These are phyloP conservation scores for Neurospora sp. DNA, from an alignment of 495 filamentous ascomycete species.

Conservation along the genomic window DNA sequence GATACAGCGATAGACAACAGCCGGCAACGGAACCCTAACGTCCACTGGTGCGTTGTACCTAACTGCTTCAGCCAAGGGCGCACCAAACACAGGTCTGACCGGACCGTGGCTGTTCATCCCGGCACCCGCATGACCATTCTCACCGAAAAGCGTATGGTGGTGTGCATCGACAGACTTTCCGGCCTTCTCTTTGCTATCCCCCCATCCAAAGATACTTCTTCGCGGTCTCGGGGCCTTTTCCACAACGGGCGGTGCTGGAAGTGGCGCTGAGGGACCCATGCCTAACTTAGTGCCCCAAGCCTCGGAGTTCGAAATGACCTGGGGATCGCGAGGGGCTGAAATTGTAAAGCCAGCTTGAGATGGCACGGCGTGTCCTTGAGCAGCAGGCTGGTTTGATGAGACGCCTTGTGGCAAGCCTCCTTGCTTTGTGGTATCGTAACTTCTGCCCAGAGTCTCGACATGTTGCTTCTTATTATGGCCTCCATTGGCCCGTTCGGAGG, in stretches of 20 bases:
- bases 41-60: slow-evolving; percentile 64
- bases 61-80: slow-evolving; percentile 77
- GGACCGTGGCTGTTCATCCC: slow-evolving; percentile 38
- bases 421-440: slow-evolving; percentile 72
- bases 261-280: slow-evolving; percentile 11
- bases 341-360: slow-evolving; percentile 47
- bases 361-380: slow-evolving; percentile 23
- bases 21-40: slow-evolving; percentile 63
- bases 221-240: slow-evolving; percentile 78
- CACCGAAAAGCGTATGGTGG: slow-evolving; percentile 35
- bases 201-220: slow-evolving; percentile 81
- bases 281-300: slow-evolving; percentile 71
- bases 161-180: slow-evolving; percentile 38
- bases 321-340: slow-evolving; percentile 77
- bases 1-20: slow-evolving; percentile 95
- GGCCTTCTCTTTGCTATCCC: slow-evolving; percentile 34
- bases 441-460: slow-evolving; percentile 25
- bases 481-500: slow-evolving; percentile 25
- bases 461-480: slow-evolving; percentile 36
- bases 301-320: slow-evolving; percentile 75
- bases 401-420: slow-evolving; percentile 42
- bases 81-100: slow-evolving; percentile 73
- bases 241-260: slow-evolving; percentile 40
- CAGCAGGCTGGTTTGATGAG: slow-evolving; percentile 15
- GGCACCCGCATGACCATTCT: slow-evolving; percentile 11